Evolutionary conservation across 2,329 filamentous ascomycete species (phyloP).

Genomic region (Neonectria sp.): DNA sequence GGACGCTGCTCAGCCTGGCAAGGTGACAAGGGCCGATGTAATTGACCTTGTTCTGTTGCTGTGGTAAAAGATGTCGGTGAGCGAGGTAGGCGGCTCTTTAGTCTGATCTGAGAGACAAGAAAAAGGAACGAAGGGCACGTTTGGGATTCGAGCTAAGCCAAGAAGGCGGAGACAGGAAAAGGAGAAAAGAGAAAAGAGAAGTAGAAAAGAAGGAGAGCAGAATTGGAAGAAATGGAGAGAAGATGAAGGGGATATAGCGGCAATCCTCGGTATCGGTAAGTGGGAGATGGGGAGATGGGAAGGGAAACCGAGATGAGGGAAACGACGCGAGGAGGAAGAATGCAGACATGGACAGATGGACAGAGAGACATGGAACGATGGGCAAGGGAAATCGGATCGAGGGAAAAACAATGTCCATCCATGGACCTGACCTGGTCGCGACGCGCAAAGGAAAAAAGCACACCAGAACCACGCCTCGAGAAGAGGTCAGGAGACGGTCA

Average conservation of each 20-base stretch:
- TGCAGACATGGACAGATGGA: constrained; percentile 14
- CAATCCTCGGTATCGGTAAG: constrained; percentile 9
- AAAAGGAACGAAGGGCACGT: not conserved
- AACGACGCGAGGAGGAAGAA: constrained; percentile 2
- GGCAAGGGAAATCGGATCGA: constrained; percentile 30
- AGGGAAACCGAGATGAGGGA: constrained; percentile 8
- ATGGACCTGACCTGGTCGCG: constrained; percentile 21
- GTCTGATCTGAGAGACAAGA: not conserved
- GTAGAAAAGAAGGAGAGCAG: constrained; percentile 12
- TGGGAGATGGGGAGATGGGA: constrained; percentile 9
- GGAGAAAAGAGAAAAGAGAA: constrained; percentile 12
- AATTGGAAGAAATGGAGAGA: constrained; percentile 8
- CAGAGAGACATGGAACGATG: constrained; percentile 29
- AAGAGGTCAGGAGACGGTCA: constrained; percentile 36
- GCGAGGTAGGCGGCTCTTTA: too few species aligned
- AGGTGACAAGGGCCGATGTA: not conserved
- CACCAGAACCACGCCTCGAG: constrained; percentile 23
- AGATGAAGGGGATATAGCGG: constrained; percentile 21
- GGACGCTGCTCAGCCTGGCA: not conserved
- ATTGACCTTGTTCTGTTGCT: constrained; percentile 13
- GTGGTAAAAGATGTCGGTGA: constrained; percentile 21
- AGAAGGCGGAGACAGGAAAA: constrained; percentile 4
- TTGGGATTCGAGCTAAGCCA: constrained; percentile 11
- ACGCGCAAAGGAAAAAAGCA: constrained; percentile 15
- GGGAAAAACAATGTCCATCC: constrained; percentile 16